Conservation (phyloP, 108 stramenopile species). For the Seminavis robusta region DNA sequence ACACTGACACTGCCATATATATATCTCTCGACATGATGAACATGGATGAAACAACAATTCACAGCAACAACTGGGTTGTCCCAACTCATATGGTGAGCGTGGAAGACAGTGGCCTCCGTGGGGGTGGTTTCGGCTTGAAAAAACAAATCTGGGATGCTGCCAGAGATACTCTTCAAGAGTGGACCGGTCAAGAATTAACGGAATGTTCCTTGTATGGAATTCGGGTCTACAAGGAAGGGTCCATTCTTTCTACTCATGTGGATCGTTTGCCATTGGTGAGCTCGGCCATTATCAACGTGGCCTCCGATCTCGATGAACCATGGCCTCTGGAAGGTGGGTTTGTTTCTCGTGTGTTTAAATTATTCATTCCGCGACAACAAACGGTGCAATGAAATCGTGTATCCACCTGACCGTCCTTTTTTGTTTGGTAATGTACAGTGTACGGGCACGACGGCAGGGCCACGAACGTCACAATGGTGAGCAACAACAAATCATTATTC, state of each 20-base stretch:
- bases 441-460: slow-evolving; percentile 84
- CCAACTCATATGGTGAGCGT: too few relatives aligned
- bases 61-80: too few relatives aligned
- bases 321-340: slow-evolving; percentile 89
- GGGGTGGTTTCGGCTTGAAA: slow-evolving; percentile 51
- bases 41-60: too few relatives aligned
- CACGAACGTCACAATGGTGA: slow-evolving; percentile 91
- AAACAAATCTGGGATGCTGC: slow-evolving; percentile 54
- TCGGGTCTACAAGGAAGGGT: slow-evolving; percentile 71
- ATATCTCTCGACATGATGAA: too few relatives aligned
- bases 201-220: slow-evolving; percentile 79
- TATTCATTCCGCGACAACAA: too few relatives aligned
- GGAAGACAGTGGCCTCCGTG: slow-evolving; percentile 15
- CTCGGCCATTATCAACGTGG: slow-evolving; percentile 80
- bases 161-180: slow-evolving; percentile 54
- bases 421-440: too few relatives aligned
- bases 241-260: slow-evolving; percentile 73
- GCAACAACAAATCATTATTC: too few relatives aligned
- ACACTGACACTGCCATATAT: too few relatives aligned
- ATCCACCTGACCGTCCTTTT: too few relatives aligned
- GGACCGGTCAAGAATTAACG: slow-evolving; percentile 75
- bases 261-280: slow-evolving; percentile 76
- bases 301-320: slow-evolving; percentile 79
- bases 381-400: too few relatives aligned
- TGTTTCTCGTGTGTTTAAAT: too few relatives aligned